phyloP scores from a whole-genome alignment of 2,329 filamentous ascomycete genomes.

The Annulohypoxylon truncatum region DNA sequence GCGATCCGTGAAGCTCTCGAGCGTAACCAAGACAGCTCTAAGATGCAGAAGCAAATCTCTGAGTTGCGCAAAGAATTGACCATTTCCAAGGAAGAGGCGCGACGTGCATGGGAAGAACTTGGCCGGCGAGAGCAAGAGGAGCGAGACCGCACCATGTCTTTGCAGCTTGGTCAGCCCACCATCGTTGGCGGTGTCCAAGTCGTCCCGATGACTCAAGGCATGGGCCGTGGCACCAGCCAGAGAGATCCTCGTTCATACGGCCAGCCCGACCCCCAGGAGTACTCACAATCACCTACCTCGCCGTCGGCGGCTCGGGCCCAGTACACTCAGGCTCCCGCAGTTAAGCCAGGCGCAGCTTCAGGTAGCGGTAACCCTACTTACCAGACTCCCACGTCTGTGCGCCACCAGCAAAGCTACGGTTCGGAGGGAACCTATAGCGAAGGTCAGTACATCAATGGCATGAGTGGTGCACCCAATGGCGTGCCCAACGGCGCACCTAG shows the following conservation, averaged over 20 bases:
- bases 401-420: conserved; percentile 61
- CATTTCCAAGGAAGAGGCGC: conserved; percentile 96
- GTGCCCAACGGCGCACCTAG: conserved; percentile 57
- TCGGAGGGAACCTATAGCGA: conserved; percentile 74
- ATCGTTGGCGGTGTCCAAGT: conserved; percentile 94
- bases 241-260: conserved; percentile 53
- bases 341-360: conserved; percentile 56
- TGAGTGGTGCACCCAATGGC: conserved; percentile 35
- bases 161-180: conserved; percentile 88
- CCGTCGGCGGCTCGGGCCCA: conserved; percentile 51
- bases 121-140: conserved; percentile 94
- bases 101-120: conserved; percentile 96
- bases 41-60: conserved; percentile 79
- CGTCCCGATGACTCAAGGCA: conserved; percentile 86
- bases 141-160: conserved; percentile 83
- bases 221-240: conserved; percentile 64
- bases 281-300: conserved; percentile 46
- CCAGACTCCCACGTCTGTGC: conserved; percentile 56
- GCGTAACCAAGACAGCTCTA: conserved; percentile 74
- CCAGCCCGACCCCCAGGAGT: conserved; percentile 50
- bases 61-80: conserved; percentile 94
- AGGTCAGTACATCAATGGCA: conserved; percentile 77
- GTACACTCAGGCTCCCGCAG: conserved; percentile 57
- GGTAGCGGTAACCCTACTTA: conserved; percentile 54
- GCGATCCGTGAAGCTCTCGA: conserved; percentile 74